Evolutionary conservation across 805 yeast species (phyloP).

Genomic region (Ogataea chonburiensis): DNA sequence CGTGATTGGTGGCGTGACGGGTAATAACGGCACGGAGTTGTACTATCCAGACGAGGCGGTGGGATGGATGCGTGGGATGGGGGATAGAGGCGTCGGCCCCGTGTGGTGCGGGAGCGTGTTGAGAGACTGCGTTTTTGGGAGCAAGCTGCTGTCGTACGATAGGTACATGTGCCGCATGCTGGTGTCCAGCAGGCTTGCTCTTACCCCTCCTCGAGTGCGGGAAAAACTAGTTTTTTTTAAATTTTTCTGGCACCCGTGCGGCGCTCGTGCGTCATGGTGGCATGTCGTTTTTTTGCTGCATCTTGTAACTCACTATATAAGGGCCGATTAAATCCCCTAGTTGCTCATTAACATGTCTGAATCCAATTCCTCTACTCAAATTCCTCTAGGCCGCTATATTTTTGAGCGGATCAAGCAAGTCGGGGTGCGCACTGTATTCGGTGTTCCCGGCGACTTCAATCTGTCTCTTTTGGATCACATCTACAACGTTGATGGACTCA

Average conservation of each 20-base stretch:
- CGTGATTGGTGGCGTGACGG: no score
- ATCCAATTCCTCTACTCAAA: conserved; percentile 28
- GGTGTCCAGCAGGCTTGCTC: no score
- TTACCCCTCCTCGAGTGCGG: no score
- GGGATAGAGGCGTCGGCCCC: conserved; percentile 1
- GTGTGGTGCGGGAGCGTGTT: neutral
- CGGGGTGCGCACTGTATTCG: conserved; percentile 68
- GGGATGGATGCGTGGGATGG: conserved; percentile 2
- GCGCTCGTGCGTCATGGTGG: conserved; percentile 10
- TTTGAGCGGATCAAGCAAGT: conserved; percentile 78
- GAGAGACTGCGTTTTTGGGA: no score
- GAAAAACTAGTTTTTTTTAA: no score
- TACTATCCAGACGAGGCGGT: conserved; percentile 4
- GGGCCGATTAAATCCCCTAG: neutral
- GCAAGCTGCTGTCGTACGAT: no score
- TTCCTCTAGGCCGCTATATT: conserved; percentile 72
- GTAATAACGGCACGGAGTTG: conserved; percentile 8
- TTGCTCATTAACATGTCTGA: conserved; percentile 3
- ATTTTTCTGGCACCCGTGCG: conserved; percentile 7
- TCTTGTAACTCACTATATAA: conserved; percentile 4
- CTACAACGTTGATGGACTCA: conserved; percentile 69
- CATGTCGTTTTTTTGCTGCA: conserved; percentile 10
- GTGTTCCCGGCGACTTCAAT: conserved; percentile 84
- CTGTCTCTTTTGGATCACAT: conserved; percentile 67
- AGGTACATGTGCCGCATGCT: no score